phyloP scores from a whole-genome alignment of 495 filamentous ascomycete genomes.

The Polyplosphaeria fusca region DNA sequence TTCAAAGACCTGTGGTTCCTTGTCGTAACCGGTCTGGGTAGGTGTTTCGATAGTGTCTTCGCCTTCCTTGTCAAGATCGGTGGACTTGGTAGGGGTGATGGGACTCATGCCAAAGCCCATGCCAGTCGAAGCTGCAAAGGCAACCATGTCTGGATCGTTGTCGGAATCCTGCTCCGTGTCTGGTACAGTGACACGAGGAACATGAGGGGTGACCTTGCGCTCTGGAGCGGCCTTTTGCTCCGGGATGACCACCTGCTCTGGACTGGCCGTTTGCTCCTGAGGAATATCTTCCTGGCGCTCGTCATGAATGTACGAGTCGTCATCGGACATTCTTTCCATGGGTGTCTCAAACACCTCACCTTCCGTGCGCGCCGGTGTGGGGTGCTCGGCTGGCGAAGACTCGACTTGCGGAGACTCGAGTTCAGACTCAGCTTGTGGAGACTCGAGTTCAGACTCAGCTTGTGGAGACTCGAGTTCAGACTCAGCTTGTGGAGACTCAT shows the following conservation, averaged over 20 bases:
- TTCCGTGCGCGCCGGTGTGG: too few relatives aligned
- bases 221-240: neutral
- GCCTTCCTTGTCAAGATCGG: constrained; percentile 1
- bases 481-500: too few relatives aligned
- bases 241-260: neutral
- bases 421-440: too few relatives aligned
- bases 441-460: too few relatives aligned
- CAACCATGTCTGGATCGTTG: constrained; percentile 23
- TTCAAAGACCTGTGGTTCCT: constrained; percentile 20
- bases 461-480: too few relatives aligned
- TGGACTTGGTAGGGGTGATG: neutral
- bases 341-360: constrained; percentile 6
- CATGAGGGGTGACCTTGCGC: too few relatives aligned
- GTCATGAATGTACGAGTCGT: constrained; percentile 22
- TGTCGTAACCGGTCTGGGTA: constrained; percentile 8
- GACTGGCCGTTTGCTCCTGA: neutral
- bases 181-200: neutral
- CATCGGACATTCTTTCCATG: constrained; percentile 26
- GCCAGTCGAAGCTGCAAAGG: constrained; percentile 29
- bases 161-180: neutral
- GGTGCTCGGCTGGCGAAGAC: too few relatives aligned
- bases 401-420: too few relatives aligned
- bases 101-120: constrained; percentile 24
- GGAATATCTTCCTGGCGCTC: constrained; percentile 14
- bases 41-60: constrained; percentile 18